Base-by-base conservation (phyloP, 495 filamentous ascomycete genomes). In the Daldinia loculata region DNA sequence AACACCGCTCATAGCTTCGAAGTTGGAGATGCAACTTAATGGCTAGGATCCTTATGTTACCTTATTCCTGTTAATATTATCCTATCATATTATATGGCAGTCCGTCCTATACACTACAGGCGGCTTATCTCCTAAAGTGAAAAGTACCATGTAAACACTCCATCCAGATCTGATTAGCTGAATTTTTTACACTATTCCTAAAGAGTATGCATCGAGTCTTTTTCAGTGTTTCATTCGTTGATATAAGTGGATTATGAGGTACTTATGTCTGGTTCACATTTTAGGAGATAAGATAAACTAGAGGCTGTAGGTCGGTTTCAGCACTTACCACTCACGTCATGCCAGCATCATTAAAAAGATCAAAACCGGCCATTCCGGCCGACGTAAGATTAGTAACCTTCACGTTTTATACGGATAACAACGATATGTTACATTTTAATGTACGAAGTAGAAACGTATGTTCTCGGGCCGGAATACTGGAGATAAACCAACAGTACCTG, bases 251-350 rank as follows among this genome's bases (percentile, higher is more conserved):
- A 22, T 48, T 22, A 24, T 48, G 17, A n/a, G n/a, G n/a, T 24
- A 24, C 43, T 2, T 22, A 11, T 9, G 8, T 48, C 7, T 22
- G 7, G n/a, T 48, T 48, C 3, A 48, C 1, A 48, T 48, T 24
- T 48, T 48, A 48, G 43, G 43, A 48, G 43, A 70, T 70, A 64
- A 50, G 45, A 56, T 59, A 48, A 29, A 12, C 36, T 66, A 56
- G 48, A 50, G 50, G 50, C 56, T 32, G 30, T 27, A 51, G 50
- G 32, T 30, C 15, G 41, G 36, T 53, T 62, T 39, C 24, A 39
- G 65, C 41, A 61, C 41, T 53, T 34, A 52, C 41, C 26, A 55
- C 24, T 67, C 70, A 73, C 70, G 66, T 73, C 66, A 69, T 69
- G 61, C 48, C 26, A 56, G 19, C 64, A 68, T 72, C 65, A 66